Evolutionary conservation across 202 grass and related monocot genomes (phyloP).

Genomic region (Musa balbisiana): DNA sequence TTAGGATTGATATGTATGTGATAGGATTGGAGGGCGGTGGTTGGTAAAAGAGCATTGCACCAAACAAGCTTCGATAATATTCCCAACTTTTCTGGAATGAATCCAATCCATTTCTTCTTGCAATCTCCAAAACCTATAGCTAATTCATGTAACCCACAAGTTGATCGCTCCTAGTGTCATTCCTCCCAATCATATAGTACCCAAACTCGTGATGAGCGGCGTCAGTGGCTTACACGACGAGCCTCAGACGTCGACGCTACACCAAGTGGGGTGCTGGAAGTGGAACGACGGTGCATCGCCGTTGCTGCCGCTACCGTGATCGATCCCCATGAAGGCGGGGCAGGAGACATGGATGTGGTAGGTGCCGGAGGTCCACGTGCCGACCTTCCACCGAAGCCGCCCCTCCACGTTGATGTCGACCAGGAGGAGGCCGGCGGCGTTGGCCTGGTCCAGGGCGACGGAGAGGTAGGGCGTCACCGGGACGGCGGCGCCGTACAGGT

Average conservation of each 20-base stretch:
- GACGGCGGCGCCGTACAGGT: constrained; percentile 23
- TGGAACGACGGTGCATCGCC: background rate
- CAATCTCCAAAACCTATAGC: no score
- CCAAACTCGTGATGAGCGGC: no score
- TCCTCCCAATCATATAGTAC: no score
- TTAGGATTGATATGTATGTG: no score
- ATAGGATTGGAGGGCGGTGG: no score
- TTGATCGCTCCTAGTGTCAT: no score
- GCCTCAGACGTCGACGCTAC: background rate
- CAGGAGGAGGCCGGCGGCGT: background rate
- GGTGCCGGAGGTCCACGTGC: background rate
- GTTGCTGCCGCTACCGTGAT: background rate
- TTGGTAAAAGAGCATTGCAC: no score
- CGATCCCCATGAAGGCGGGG: background rate
- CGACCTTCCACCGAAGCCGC: background rate
- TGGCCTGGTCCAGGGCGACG: background rate
- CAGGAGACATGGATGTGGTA: background rate
- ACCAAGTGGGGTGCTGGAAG: background rate
- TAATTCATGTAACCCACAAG: no score
- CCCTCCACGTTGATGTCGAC: constrained; percentile 1
- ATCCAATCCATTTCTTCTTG: no score
- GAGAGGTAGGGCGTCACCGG: background rate
- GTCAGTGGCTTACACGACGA: no score
- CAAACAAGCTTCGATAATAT: no score
- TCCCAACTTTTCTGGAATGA: no score